These are phyloP conservation scores for Aspergillus funiculosus DNA, from an alignment of 495 filamentous ascomycete species.

Conservation along the genomic window DNA sequence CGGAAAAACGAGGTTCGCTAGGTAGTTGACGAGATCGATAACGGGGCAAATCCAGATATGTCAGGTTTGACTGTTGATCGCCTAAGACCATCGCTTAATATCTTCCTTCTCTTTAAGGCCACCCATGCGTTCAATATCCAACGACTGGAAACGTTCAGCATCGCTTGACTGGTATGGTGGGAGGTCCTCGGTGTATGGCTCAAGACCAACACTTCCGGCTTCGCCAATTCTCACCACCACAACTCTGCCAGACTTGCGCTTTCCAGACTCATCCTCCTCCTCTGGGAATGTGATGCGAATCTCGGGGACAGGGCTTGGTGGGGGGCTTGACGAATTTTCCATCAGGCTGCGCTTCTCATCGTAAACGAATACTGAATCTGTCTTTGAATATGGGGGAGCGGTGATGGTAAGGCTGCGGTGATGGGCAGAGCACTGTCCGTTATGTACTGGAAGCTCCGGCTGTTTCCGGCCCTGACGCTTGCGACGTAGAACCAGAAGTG, in stretches of 20 bases:
- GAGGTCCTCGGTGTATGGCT: slow-evolving; percentile 75
- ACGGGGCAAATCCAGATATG: slow-evolving; percentile 3
- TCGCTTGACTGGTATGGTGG: slow-evolving; percentile 81
- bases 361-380: slow-evolving; percentile 65
- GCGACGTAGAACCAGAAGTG: slow-evolving; percentile 65
- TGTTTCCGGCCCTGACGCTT: slow-evolving; percentile 48
- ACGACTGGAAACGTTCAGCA: slow-evolving; percentile 73
- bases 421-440: slow-evolving; percentile 49
- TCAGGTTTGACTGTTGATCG: slow-evolving; percentile 1
- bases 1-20: slow-evolving; percentile 9
- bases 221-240: slow-evolving; percentile 93
- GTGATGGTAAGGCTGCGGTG: slow-evolving; percentile 65
- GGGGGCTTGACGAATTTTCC: slow-evolving; percentile 65
- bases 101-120: slow-evolving; percentile 85
- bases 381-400: slow-evolving; percentile 46
- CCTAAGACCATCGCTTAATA: slow-evolving; percentile 31
- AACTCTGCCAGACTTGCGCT: slow-evolving; percentile 75
- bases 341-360: slow-evolving; percentile 69
- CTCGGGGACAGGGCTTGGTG: slow-evolving; percentile 82
- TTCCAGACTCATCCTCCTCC: slow-evolving; percentile 79
- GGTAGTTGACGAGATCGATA: slow-evolving; percentile 8
- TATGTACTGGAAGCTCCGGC: slow-evolving; percentile 54
- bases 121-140: slow-evolving; percentile 92
- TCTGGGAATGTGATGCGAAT: slow-evolving; percentile 99
- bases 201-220: slow-evolving; percentile 72